Conservation (phyloP, 805 yeast species). For the Saccharomyces mikatae region DNA sequence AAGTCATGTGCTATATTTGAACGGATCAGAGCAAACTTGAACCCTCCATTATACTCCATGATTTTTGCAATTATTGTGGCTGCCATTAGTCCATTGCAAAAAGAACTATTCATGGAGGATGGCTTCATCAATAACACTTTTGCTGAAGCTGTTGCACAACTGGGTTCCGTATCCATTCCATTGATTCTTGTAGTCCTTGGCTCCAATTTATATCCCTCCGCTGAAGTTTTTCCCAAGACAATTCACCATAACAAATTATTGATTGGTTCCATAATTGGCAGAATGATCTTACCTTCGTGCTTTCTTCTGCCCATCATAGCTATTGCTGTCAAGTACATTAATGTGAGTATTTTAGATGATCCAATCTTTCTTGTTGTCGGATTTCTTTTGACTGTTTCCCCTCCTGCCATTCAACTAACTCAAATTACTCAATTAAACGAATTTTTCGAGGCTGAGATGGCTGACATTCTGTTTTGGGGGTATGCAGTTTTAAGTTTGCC, state of each 20-base stretch:
- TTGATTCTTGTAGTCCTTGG: slow-evolving; percentile 69
- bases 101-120: slow-evolving; percentile 45
- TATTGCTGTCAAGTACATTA: slow-evolving; percentile 51
- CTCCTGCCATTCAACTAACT: slow-evolving; percentile 77
- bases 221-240: slow-evolving; percentile 59
- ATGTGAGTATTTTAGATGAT: slow-evolving; percentile 65
- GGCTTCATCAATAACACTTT: slow-evolving; percentile 63
- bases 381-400: slow-evolving; percentile 65
- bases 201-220: slow-evolving; percentile 64
- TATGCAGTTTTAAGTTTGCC: slow-evolving; percentile 70
- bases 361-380: slow-evolving; percentile 75
- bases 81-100: slow-evolving; percentile 50
- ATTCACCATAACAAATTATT: slow-evolving; percentile 55
- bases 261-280: slow-evolving; percentile 59
- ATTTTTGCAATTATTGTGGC: slow-evolving; percentile 60
- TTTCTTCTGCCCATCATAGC: slow-evolving; percentile 62
- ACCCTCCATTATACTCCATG: slow-evolving; percentile 83
- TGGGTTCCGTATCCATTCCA: slow-evolving; percentile 73
- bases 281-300: slow-evolving; percentile 72
- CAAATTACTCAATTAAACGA: slow-evolving; percentile 74
- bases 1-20: slow-evolving; percentile 5
- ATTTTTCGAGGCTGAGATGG: slow-evolving; percentile 73
- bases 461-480: slow-evolving; percentile 76
- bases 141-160: slow-evolving; percentile 51
- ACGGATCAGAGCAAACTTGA: slow-evolving; percentile 43